A percentile compares a stretch with the other conserved stretches of the same genome.
These are phyloP conservation scores for Trichoderma sp. DNA, from an alignment of 2,329 filamentous ascomycete genomes.

Conservation along the genomic window DNA sequence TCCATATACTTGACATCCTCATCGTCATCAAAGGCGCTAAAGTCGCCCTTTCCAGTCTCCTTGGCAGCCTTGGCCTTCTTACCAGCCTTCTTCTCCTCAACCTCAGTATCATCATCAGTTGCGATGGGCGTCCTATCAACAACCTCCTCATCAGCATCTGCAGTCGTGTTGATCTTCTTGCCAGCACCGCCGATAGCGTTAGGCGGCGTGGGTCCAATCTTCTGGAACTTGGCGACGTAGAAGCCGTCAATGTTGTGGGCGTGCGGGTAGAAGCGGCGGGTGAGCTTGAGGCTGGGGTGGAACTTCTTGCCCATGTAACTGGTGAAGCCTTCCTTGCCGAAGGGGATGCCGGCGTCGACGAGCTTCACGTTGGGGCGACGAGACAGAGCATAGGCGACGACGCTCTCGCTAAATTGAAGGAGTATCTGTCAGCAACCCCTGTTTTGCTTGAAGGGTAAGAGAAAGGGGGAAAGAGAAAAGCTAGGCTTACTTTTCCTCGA, in stretches of 20 bases:
- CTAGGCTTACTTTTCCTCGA: constrained; percentile 69
- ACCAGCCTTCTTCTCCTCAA: constrained; percentile 30
- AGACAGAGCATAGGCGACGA: constrained; percentile 88
- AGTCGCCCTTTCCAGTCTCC: constrained; percentile 47
- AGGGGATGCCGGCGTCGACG: constrained; percentile 84
- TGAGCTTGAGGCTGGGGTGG: constrained; percentile 77
- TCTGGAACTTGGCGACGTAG: constrained; percentile 97
- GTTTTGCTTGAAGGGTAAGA: not conserved
- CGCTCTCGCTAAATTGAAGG: constrained; percentile 56
- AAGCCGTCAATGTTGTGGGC: constrained; percentile 96
- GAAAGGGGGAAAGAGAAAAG: not conserved
- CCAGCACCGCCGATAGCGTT: constrained; percentile 37
- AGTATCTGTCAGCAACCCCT: not conserved
- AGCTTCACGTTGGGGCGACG: constrained; percentile 92
- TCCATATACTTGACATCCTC: constrained; percentile 70
- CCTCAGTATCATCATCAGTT: constrained; percentile 44
- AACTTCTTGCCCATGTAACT: constrained; percentile 90
- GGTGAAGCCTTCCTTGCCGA: constrained; percentile 90
- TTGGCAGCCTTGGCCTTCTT: not conserved
- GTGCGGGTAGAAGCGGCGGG: constrained; percentile 84
- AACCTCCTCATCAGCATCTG: constrained; percentile 39
- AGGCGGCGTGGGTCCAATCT: constrained; percentile 72
- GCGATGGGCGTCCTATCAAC: constrained; percentile 69
- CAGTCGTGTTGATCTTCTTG: constrained; percentile 33
- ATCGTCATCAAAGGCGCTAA: constrained; percentile 72